Base-by-base conservation (phyloP, 257 asterid genomes). In the Eustoma russellianum region DNA sequence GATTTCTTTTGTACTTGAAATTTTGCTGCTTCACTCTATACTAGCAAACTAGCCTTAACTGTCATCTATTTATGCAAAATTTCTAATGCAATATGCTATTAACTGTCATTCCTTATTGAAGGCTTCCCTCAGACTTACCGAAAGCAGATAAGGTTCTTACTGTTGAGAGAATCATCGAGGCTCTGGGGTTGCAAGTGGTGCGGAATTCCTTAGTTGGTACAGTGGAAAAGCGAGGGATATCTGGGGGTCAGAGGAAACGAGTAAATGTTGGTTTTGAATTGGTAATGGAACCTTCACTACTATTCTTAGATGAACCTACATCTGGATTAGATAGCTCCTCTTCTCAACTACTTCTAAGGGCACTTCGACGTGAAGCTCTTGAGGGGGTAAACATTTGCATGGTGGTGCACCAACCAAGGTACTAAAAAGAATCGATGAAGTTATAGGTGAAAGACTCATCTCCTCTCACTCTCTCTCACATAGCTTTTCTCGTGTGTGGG, bases 361-460 rank as follows among this genome's bases (percentile, higher is more conserved):
- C 95, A 15, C 94, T 90, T 77, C 93, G 83, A 53, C 94, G 93
- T n/a, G 98, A 90, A 73, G 96, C 95, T 50, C 82, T 78, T 19
- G 95, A 90, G 60, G 98, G 98, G 35, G 98, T 86, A 47, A 86
- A 86, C 46, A 82, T 90, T 53, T 83, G 98, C 86, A 80, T 85
- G 95, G 98, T 90, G 46, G 85, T 90, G 55, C 98, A 90, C 74
- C 98, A 90, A 52, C 98, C 98, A 28, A 90, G 98, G 98, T 83
- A 81, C 62, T 38, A 4, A 45, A 43, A 13, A 28, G 33, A 34
- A 49, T n/a, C 52, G 24, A 8, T 33, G 17, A 44, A 65, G 2
- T 13, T 18, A 5, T 34, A 33, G 24, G 18, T 57, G 28, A 33
- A 17, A 41, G 5, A 9, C 34, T 43, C 10, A 50, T 15, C 40